Evolutionary conservation across 2,329 filamentous ascomycete genomes (phyloP).

Genomic region (Aspergillus sp.): DNA sequence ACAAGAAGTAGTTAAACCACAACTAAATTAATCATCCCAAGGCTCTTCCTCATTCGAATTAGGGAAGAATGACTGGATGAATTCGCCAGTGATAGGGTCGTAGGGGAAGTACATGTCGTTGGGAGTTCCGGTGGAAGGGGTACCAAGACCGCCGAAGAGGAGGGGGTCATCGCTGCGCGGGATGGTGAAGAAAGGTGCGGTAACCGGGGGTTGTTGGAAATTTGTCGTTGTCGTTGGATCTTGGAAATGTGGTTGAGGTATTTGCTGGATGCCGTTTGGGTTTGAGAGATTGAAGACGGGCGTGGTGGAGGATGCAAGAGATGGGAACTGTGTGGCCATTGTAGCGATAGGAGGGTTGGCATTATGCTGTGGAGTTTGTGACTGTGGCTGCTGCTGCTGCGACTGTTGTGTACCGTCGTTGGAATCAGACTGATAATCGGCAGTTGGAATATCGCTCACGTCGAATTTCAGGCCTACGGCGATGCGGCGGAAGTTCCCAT

Average conservation of each 20-base stretch:
- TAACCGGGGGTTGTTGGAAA: background rate
- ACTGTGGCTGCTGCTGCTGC: too few species aligned
- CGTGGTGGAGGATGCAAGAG: background rate
- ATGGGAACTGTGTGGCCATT: background rate
- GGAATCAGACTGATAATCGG: slow-evolving; percentile 17
- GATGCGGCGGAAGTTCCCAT: slow-evolving; percentile 35
- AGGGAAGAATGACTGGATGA: slow-evolving; percentile 42
- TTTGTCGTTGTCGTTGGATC: background rate
- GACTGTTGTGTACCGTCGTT: slow-evolving; percentile 1
- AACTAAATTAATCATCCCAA: slow-evolving; percentile 21
- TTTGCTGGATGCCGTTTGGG: background rate
- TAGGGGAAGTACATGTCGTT: slow-evolving; percentile 38
- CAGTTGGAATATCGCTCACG: slow-evolving; percentile 33
- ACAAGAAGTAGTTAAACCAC: background rate
- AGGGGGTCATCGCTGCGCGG: background rate
- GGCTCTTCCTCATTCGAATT: slow-evolving; percentile 23
- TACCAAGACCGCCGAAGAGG: background rate
- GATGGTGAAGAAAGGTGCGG: background rate
- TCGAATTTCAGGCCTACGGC: slow-evolving; percentile 37
- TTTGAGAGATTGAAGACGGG: background rate
- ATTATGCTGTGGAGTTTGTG: background rate
- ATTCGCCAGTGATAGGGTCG: slow-evolving; percentile 39
- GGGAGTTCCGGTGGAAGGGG: background rate
- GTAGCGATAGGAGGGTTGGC: background rate
- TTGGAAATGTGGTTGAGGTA: background rate